Percentiles rank a stretch among this genome's conserved stretches.
phyloP scores from a whole-genome alignment of 495 filamentous ascomycete genomes.

The Parmelia sp. region DNA sequence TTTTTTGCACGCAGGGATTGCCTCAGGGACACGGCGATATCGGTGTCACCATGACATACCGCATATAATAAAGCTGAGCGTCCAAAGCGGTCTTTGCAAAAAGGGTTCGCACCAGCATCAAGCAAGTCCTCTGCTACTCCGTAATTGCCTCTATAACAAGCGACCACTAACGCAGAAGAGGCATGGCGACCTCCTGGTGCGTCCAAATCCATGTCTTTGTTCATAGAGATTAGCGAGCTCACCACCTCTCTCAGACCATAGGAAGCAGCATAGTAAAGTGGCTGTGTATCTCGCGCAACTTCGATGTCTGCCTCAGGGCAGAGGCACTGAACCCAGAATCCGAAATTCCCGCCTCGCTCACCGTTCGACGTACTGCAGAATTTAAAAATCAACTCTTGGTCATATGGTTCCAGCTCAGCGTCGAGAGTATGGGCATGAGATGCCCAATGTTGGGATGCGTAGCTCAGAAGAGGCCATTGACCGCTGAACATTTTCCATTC shows the following conservation, averaged over 20 bases:
- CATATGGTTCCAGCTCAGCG: background rate
- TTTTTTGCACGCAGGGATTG: background rate
- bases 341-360: slow-evolving; percentile 2
- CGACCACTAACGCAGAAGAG: background rate
- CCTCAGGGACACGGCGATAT: background rate
- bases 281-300: background rate
- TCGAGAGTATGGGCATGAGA: background rate
- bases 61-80: background rate
- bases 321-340: slow-evolving; percentile 6
- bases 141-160: background rate
- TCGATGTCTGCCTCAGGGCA: background rate
- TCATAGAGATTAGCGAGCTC: background rate
- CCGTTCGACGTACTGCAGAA: background rate
- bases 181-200: background rate
- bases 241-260: slow-evolving; percentile 5
- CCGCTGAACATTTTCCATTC: background rate
- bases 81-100: background rate
- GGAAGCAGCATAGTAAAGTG: slow-evolving; percentile 9
- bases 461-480: background rate
- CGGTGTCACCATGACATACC: background rate
- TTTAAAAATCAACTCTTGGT: background rate
- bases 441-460: background rate
- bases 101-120: background rate
- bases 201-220: background rate
- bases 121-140: background rate